Percentiles rank a stretch among this genome's conserved stretches.
phyloP scores from a whole-genome alignment of 1,284 basidiomycete genomes.

The Cutaneotrichosporon cutaneum region DNA sequence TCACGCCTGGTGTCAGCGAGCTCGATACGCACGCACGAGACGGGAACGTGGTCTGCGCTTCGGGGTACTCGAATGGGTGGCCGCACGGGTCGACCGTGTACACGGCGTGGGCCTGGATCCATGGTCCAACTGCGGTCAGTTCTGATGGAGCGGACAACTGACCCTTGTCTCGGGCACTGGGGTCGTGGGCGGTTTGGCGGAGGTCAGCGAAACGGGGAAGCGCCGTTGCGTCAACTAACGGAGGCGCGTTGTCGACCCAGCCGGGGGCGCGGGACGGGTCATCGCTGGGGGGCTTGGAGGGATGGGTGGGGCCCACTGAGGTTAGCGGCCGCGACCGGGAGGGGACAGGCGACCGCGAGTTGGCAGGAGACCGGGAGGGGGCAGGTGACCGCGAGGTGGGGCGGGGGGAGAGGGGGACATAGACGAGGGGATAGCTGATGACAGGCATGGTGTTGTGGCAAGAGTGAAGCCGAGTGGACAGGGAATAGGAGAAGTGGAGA shows the following conservation, averaged over 20 bases:
- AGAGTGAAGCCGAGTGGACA: background rate
- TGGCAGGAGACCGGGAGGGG: no score
- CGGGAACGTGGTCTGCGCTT: background rate
- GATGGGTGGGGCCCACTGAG: background rate
- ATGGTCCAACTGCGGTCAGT: background rate
- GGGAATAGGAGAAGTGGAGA: no score
- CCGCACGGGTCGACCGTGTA: background rate
- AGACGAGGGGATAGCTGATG: background rate
- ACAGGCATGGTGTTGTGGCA: background rate
- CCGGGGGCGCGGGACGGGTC: background rate
- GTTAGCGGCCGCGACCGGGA: background rate
- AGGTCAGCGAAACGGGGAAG: conserved; percentile 1
- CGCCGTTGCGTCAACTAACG: background rate
- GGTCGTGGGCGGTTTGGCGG: background rate
- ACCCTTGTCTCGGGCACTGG: conserved; percentile 5
- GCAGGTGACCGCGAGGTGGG: background rate
- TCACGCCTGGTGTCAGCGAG: background rate
- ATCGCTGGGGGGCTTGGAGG: background rate
- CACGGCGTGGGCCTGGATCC: background rate
- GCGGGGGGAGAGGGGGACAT: background rate
- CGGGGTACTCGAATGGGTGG: background rate
- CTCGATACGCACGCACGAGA: background rate
- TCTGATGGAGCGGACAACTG: background rate
- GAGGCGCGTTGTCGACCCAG: background rate
- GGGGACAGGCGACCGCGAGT: no score